These are phyloP conservation scores for Escovopsis sp. DNA, from an alignment of 2,329 filamentous ascomycete genomes.

Conservation along the genomic window DNA sequence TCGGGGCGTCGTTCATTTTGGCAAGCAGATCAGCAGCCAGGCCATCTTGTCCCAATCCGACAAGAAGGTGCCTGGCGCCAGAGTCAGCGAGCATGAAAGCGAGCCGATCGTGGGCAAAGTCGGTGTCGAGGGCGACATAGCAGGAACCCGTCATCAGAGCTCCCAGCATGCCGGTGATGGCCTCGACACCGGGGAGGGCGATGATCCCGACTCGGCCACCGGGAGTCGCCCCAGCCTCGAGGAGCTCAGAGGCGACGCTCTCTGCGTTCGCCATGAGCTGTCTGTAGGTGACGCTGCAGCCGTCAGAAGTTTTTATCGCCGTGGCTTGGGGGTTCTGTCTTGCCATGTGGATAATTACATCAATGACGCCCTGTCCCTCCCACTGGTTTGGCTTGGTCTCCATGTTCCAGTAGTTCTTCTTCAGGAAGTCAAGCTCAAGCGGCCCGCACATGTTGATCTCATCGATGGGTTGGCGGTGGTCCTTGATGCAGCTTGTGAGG, in stretches of 20 bases:
- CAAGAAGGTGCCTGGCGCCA: conserved; percentile 8
- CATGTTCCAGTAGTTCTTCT: conserved; percentile 10
- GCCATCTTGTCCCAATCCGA: conserved; percentile 9
- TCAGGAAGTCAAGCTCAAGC: conserved; percentile 9
- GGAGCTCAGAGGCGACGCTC: conserved; percentile 11
- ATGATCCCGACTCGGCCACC: conserved; percentile 10
- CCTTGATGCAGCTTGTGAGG: conserved; percentile 12
- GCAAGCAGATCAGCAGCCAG: conserved; percentile 8
- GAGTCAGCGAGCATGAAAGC: conserved; percentile 12
- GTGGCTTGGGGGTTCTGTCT: conserved; percentile 10
- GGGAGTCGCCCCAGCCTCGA: conserved; percentile 8
- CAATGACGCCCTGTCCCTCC: conserved; percentile 9
- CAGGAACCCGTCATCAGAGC: conserved; percentile 10
- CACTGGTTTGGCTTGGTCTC: conserved; percentile 9
- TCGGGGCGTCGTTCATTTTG: conserved; percentile 6
- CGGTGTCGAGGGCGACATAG: conserved; percentile 13
- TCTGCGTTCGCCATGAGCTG: conserved; percentile 10
- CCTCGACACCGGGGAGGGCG: conserved; percentile 11
- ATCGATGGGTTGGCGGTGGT: conserved; percentile 13
- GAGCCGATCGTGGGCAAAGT: conserved; percentile 13
- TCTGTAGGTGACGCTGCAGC: conserved; percentile 10
- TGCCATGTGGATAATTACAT: conserved; percentile 10
- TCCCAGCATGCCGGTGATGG: conserved; percentile 11
- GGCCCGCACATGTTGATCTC: conserved; percentile 12
- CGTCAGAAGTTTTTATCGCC: conserved; percentile 13